Evolutionary conservation across 352 stramenopile species (phyloP).

Genomic region (Phytophthora lateralis): DNA sequence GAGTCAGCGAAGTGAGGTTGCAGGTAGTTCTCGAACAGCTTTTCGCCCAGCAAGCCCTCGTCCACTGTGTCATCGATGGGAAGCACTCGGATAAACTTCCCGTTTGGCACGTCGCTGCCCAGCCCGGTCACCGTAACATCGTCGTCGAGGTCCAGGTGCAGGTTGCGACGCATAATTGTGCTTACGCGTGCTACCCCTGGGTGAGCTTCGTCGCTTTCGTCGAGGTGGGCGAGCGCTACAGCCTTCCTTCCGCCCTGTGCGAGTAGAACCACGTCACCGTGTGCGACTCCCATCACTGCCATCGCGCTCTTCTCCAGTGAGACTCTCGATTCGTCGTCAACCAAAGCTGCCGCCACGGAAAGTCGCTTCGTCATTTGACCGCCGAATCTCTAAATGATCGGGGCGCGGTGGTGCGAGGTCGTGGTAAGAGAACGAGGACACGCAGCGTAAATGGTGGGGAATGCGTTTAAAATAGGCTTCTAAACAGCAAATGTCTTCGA

Average conservation of each 20-base stretch:
- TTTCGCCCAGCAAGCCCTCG: slow-evolving; percentile 15
- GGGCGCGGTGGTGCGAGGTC: too few relatives aligned
- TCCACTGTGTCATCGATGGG: slow-evolving; percentile 31
- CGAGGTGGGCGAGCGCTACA: slow-evolving; percentile 19
- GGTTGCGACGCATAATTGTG: slow-evolving; percentile 31
- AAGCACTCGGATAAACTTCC: slow-evolving; percentile 23
- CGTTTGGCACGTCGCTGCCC: slow-evolving; percentile 18
- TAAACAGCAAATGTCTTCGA: too few relatives aligned
- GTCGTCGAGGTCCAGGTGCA: slow-evolving; percentile 20
- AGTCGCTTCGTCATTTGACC: slow-evolving; percentile 17
- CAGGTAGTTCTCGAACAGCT: slow-evolving; percentile 29
- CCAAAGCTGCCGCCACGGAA: slow-evolving; percentile 15
- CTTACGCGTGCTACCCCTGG: slow-evolving; percentile 14
- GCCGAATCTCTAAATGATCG: too few relatives aligned
- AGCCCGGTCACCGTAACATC: slow-evolving; percentile 18
- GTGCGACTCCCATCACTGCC: slow-evolving; percentile 13
- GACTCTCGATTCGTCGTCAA: slow-evolving; percentile 22
- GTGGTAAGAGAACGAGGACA: too few relatives aligned
- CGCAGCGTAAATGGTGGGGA: too few relatives aligned
- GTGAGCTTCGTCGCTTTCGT: slow-evolving; percentile 27
- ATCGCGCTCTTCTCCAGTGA: slow-evolving; percentile 19
- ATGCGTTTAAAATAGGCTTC: too few relatives aligned
- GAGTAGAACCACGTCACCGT: slow-evolving; percentile 27
- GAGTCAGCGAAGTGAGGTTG: slow-evolving; percentile 22
- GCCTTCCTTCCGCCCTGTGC: slow-evolving; percentile 17